Conservation (phyloP, 2,329 filamentous ascomycete genomes). For the Ophiostoma ips region DNA sequence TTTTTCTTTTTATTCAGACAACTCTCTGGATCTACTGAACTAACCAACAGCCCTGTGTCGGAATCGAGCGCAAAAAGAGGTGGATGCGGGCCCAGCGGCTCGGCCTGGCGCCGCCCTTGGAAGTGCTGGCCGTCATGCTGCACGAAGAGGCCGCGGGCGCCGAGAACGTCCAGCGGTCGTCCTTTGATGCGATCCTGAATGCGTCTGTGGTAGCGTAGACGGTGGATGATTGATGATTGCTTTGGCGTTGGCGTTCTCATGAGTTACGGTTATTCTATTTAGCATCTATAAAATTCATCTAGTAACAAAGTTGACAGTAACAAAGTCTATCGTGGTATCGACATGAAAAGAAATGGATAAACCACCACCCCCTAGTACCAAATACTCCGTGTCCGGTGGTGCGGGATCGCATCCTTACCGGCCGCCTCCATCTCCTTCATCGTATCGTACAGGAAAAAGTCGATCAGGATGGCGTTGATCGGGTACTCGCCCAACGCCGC, state of each 20-base stretch:
- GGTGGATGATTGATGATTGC: neutral
- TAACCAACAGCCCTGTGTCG: constrained; percentile 62
- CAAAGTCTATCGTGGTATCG: neutral
- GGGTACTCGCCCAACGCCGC: constrained; percentile 25
- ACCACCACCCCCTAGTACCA: too few species aligned
- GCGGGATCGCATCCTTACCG: constrained; percentile 51
- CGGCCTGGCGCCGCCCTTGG: constrained; percentile 76
- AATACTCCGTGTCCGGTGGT: constrained; percentile 84
- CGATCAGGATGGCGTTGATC: constrained; percentile 81
- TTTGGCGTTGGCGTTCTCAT: neutral
- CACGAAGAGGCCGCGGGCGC: constrained; percentile 50
- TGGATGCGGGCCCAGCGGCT: constrained; percentile 78
- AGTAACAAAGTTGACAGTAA: too few species aligned
- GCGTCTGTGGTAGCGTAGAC: constrained; percentile 21
- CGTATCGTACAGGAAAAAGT: constrained; percentile 93
- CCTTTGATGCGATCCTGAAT: constrained; percentile 56
- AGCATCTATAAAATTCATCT: too few species aligned
- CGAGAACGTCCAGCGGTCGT: constrained; percentile 47
- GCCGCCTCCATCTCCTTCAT: constrained; percentile 70
- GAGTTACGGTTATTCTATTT: neutral
- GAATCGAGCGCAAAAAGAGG: constrained; percentile 64
- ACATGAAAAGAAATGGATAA: neutral
- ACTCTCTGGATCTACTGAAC: too few species aligned
- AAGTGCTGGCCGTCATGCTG: constrained; percentile 75
- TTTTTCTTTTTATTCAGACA: neutral